Base-by-base conservation (phyloP, 768 basidiomycete species). In the Tylopilus balloui region DNA sequence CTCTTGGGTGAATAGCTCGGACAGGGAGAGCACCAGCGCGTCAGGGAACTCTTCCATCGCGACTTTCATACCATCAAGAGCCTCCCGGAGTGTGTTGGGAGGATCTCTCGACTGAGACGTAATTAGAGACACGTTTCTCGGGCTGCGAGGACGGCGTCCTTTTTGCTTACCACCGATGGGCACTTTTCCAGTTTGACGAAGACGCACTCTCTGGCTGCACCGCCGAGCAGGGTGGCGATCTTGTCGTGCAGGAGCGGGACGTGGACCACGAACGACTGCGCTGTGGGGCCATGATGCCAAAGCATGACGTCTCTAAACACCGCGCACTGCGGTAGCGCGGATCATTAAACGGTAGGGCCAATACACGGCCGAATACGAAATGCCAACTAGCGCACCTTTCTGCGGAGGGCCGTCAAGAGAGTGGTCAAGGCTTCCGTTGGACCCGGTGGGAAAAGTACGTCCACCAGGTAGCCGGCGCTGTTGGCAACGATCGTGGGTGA, bases 231-330 rank as follows among this genome's bases (percentile, higher is more conserved):
- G 3, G 47, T 39, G 4, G 39, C 1, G 19, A 63, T 27, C 41
- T 42, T 56, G 2, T 47, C 42, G 11, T 29, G 41, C 28, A 67
- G 13, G 20, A 63, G 57, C 1, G 54, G 52, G 6, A 47, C 40
- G 37, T 83, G 81, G 25, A 82, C 71, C 49, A 84, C 70, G 61
- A 84, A 81, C 2, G 78, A 76, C 55, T 84, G 82, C 13, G 69
- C 65, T 4, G 76, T 72, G 27, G 56, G 42, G 11, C 71, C 50
- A 23, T 83, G 79, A 39, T 75, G 71, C 38, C 80, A 50, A 53
- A 79, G 70, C 28, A 71, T 48, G 24, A 84, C 63, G 31, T 64
- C 47, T 10, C 58, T 32, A 61, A 84, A 84, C 15, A 53, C 37
- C 8, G 59, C 10, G 35, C 52, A 58, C 53, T 60, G 39, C 11